These are phyloP conservation scores for Boletus barrowsii DNA, from an alignment of 768 basidiomycete species.

Conservation along the genomic window DNA sequence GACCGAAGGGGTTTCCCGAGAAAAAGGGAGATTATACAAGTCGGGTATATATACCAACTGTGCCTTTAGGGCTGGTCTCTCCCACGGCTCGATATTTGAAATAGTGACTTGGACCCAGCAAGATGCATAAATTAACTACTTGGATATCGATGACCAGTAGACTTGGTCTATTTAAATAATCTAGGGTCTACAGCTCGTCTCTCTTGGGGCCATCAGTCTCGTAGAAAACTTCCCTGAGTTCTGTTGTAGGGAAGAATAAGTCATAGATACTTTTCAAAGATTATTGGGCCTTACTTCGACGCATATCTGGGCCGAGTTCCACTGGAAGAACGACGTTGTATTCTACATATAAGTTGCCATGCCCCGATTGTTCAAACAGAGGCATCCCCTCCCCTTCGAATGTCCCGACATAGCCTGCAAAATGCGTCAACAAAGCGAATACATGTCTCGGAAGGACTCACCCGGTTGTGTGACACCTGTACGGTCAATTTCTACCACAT, in stretches of 20 bases:
- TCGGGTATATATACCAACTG: constrained; percentile 9
- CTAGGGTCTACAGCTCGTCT: constrained; percentile 39
- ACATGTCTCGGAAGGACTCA: constrained; percentile 23
- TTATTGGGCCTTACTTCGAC: constrained; percentile 60
- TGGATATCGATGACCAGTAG: constrained; percentile 5
- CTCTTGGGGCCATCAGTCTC: constrained; percentile 30
- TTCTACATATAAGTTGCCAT: constrained; percentile 89
- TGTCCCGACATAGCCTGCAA: constrained; percentile 77
- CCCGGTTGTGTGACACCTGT: constrained; percentile 91
- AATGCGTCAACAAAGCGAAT: not conserved
- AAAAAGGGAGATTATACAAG: not conserved
- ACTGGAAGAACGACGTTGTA: constrained; percentile 89
- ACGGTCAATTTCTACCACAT: constrained; percentile 64
- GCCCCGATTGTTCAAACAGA: constrained; percentile 49
- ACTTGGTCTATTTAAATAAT: constrained; percentile 1
- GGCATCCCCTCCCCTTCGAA: constrained; percentile 92
- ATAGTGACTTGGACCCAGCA: no score
- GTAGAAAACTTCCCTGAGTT: constrained; percentile 54
- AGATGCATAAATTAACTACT: not conserved
- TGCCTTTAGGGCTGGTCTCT: constrained; percentile 31
- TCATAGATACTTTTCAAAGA: not conserved
- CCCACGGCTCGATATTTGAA: constrained; percentile 14
- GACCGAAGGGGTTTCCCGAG: constrained; percentile 35
- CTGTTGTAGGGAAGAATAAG: constrained; percentile 34
- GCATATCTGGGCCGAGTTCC: constrained; percentile 61